Conservation (phyloP, 2,329 filamentous ascomycete species). For the Didymella keratinophila region DNA sequence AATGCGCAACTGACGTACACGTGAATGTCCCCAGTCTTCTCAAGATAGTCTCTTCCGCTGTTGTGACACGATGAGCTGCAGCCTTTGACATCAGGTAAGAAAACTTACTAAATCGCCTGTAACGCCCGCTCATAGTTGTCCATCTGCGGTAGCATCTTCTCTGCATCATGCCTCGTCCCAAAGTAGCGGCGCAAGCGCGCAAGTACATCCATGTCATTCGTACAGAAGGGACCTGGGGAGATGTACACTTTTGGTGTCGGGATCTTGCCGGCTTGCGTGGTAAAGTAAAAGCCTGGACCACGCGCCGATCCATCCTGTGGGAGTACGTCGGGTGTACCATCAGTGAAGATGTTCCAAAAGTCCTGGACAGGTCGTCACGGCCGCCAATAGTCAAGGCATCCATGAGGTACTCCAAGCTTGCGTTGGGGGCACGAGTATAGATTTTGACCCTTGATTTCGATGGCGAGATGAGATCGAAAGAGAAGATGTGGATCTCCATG, state of each 20-base stretch:
- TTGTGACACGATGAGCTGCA: background rate
- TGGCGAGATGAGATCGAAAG: constrained; percentile 22
- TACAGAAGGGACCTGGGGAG: constrained; percentile 18
- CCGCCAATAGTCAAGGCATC: constrained; percentile 22
- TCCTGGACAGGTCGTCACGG: constrained; percentile 16
- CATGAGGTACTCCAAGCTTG: constrained; percentile 22
- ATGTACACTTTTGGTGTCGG: constrained; percentile 23
- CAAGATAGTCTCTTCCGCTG: constrained; percentile 14
- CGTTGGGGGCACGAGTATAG: constrained; percentile 22
- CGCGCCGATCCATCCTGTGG: constrained; percentile 12
- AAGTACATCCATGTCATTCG: constrained; percentile 17
- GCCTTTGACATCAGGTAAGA: background rate
- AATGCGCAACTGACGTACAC: constrained; percentile 21
- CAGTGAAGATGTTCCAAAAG: constrained; percentile 25
- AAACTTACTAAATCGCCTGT: constrained; percentile 11
- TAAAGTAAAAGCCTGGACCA: constrained; percentile 24
- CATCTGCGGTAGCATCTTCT: constrained; percentile 20
- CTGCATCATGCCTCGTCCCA: constrained; percentile 10
- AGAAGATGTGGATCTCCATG: constrained; percentile 23
- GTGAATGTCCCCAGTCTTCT: constrained; percentile 15
- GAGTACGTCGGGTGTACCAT: constrained; percentile 12
- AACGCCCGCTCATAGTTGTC: constrained; percentile 20
- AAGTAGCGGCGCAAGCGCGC: constrained; percentile 19
- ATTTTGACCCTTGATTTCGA: constrained; percentile 21
- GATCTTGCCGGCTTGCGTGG: constrained; percentile 19